phyloP scores from a whole-genome alignment of 2,329 filamentous ascomycete genomes.

The Claviceps maximensis region DNA sequence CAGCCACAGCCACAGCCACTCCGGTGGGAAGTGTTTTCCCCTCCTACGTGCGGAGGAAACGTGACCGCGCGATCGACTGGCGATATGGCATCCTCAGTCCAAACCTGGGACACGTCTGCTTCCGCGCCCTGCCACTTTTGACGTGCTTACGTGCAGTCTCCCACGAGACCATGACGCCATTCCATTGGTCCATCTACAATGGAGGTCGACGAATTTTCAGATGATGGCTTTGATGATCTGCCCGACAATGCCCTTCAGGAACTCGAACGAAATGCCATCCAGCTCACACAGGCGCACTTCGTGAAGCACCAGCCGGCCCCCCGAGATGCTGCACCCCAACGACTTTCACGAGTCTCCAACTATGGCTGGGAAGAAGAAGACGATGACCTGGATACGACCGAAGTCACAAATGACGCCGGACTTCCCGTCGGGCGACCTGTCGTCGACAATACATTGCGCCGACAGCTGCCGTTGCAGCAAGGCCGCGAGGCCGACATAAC shows the following conservation, averaged over 20 bases:
- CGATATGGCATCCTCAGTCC: neutral
- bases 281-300: conserved; percentile 37
- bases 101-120: neutral
- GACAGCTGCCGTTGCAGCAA: conserved; percentile 19
- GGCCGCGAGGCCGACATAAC: conserved; percentile 10
- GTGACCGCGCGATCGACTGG: conserved; percentile 8
- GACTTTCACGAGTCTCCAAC: conserved; percentile 20
- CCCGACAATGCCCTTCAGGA: conserved; percentile 44
- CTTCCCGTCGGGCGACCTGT: conserved; percentile 24
- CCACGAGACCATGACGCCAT: conserved; percentile 7
- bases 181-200: conserved; percentile 14
- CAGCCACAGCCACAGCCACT: neutral
- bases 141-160: neutral
- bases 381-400: conserved; percentile 44
- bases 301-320: conserved; percentile 12
- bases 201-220: conserved; percentile 45
- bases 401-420: conserved; percentile 38
- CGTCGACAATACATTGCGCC: conserved; percentile 23
- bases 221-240: conserved; percentile 50
- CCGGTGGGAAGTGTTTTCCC: neutral
- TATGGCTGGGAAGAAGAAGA: conserved; percentile 40
- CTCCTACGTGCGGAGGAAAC: neutral
- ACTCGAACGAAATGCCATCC: conserved; percentile 51
- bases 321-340: conserved; percentile 10
- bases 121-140: neutral